These are phyloP conservation scores for Clonostachys rhizophaga DNA, from an alignment of 2,329 filamentous ascomycete species.

Conservation along the genomic window DNA sequence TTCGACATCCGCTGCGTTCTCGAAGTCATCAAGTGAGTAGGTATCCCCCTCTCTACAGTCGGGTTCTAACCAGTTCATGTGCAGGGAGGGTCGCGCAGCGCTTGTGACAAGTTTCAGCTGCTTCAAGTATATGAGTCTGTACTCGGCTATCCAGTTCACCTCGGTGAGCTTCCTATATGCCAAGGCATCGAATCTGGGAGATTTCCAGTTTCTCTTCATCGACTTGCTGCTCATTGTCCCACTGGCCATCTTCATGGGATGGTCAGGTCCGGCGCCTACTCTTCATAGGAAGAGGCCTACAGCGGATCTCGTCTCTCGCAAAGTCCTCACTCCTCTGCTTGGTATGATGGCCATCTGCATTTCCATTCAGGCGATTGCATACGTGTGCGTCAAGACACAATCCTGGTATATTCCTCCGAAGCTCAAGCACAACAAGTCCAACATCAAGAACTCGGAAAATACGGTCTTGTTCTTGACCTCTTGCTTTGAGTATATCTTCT, in stretches of 20 bases:
- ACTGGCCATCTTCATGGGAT: conserved; percentile 98
- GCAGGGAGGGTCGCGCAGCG: conserved; percentile 82
- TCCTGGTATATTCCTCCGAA: conserved; percentile 83
- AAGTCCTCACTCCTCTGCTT: conserved; percentile 83
- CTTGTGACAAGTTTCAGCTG: conserved; percentile 98
- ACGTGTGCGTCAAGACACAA: conserved; percentile 70
- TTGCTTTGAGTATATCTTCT: conserved; percentile 92
- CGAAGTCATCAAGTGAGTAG: conserved; percentile 70
- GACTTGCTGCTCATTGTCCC: conserved; percentile 89
- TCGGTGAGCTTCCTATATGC: conserved; percentile 96
- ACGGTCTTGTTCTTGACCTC: conserved; percentile 85
- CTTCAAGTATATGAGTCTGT: conserved; percentile 99
- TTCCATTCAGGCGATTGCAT: conserved; percentile 69
- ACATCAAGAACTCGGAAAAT: conserved; percentile 89
- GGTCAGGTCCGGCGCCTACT: conserved; percentile 77
- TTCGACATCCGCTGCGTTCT: conserved; percentile 97
- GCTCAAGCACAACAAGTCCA: conserved; percentile 72
- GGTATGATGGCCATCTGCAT: conserved; percentile 85
- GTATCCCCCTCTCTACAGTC: neutral
- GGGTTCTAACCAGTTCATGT: neutral
- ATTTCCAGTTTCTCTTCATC: conserved; percentile 98
- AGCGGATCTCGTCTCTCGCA: conserved; percentile 85
- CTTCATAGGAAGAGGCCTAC: conserved; percentile 85
- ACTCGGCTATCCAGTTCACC: conserved; percentile 98
- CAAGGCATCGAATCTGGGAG: conserved; percentile 87